Conservation (phyloP, 352 stramenopile species). For the Blastocystis sp. region DNA sequence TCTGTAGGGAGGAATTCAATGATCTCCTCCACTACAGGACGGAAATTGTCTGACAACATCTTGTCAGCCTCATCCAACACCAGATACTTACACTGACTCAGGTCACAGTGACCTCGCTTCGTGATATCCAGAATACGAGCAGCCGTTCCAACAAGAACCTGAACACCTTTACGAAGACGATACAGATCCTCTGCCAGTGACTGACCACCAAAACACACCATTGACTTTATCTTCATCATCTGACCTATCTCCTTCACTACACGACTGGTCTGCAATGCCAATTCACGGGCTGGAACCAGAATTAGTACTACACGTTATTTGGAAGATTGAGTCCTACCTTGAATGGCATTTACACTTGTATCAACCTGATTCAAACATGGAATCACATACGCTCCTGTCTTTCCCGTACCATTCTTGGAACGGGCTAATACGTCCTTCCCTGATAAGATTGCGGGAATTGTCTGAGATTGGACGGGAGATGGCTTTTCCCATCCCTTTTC, state of each 20-base stretch:
- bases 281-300: conserved; percentile 91
- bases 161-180: conserved; percentile 95
- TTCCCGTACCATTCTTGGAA: conserved; percentile 98
- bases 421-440: conserved; percentile 92
- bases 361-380: conserved; percentile 99
- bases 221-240: conserved; percentile 87
- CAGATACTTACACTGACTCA: conserved; percentile 89
- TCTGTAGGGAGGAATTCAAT: conserved; percentile 83
- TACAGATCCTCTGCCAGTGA: conserved; percentile 98
- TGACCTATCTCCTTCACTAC: conserved; percentile 97
- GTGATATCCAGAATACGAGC: conserved; percentile 94
- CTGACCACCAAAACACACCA: conserved; percentile 95
- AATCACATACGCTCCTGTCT: conserved; percentile 98
- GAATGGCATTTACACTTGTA: conserved; percentile 85
- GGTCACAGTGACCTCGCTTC: conserved; percentile 91
- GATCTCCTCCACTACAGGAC: conserved; percentile 91
- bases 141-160: conserved; percentile 95
- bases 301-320: conserved; percentile 79
- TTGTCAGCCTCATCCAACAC: conserved; percentile 99
- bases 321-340: conserved; percentile 67
- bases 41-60: conserved; percentile 93
- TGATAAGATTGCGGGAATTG: conserved; percentile 94
- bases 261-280: conserved; percentile 92
- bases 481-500: conserved; percentile 98
- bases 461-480: conserved; percentile 95